Evolutionary conservation across 306 rosid genomes (phyloP), one percentile per base, ranked within the genome.

Genomic region (Quillaja saponaria): DNA sequence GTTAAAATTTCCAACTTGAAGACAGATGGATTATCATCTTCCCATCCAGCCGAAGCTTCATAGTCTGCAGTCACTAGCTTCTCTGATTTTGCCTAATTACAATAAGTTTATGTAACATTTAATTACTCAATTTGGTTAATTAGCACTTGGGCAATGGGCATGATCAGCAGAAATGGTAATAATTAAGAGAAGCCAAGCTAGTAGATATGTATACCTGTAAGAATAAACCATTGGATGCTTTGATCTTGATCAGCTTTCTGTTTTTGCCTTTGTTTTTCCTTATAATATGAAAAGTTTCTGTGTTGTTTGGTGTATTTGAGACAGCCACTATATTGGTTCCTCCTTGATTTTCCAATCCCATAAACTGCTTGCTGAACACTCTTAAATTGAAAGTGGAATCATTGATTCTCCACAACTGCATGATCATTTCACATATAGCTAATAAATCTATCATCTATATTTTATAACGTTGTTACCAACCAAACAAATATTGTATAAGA

Each of bases 371-470:
- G 71, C 69, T 68, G 6, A 70, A 54, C 58, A 73, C 86, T 61
- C 94, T 75, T 3, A 86, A 79, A 63, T 83, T 80, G 81, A 80
- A 86, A 20, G 73, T 8, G 0, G 86, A 28, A 15, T 80, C 89
- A 25, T 68, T 58, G 59, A 80, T 73, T 69, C 94, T 78, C 94
- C 94, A 83, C 71, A 86, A 41, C 94, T 86, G 81, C 52, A 20
- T 21, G 19, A 8, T 2, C 15, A 47, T 47, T 16, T 20, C n/a
- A n/a, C n/a, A n/a, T n/a, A n/a, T n/a, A n/a, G n/a, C n/a, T n/a
- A n/a, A n/a, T n/a, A n/a, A n/a, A n/a, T n/a, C n/a, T n/a, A n/a
- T n/a, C n/a, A n/a, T n/a, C n/a, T n/a, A n/a, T n/a, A n/a, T n/a
- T n/a, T n/a, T 5, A 5, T 37, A 10, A 37, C 40, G 10, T 5